These are phyloP conservation scores for Diddensiella santjacobensis DNA, from an alignment of 805 yeast genomes.

Conservation along the genomic window DNA sequence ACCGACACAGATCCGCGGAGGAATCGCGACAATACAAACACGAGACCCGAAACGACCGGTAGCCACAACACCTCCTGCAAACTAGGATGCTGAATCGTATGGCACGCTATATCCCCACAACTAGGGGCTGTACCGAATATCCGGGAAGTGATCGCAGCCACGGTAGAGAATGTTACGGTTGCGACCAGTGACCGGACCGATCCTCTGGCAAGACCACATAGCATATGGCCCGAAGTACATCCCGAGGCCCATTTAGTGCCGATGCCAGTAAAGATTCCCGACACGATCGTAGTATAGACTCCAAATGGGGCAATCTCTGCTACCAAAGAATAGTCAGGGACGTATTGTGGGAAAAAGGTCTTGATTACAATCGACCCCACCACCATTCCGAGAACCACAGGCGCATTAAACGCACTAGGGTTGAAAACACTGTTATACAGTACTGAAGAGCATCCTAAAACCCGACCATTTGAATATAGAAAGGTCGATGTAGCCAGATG, in stretches of 20 bases:
- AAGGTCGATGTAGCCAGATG: slow-evolving; percentile 46
- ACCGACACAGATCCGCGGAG: slow-evolving; percentile 6
- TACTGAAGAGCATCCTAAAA: slow-evolving; percentile 47
- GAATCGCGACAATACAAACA: neutral
- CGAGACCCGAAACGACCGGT: slow-evolving; percentile 7
- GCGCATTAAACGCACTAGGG: slow-evolving; percentile 28
- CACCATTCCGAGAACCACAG: slow-evolving; percentile 38
- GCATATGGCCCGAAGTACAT: slow-evolving; percentile 56
- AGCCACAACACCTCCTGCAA: neutral
- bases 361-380: slow-evolving; percentile 28
- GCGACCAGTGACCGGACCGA: slow-evolving; percentile 46
- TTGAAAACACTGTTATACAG: slow-evolving; percentile 33
- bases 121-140: slow-evolving; percentile 19
- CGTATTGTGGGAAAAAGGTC: slow-evolving; percentile 30
- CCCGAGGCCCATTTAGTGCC: slow-evolving; percentile 49
- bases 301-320: slow-evolving; percentile 12
- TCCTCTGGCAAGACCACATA: slow-evolving; percentile 46
- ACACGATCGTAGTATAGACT: slow-evolving; percentile 18
- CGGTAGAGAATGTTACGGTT: slow-evolving; percentile 36
- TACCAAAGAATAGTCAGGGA: slow-evolving; percentile 25
- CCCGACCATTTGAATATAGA: slow-evolving; percentile 38
- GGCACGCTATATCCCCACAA: slow-evolving; percentile 14
- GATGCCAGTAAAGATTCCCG: slow-evolving; percentile 45
- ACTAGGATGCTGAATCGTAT: slow-evolving; percentile 18
- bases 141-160: slow-evolving; percentile 33